Evolutionary conservation across 768 basidiomycete genomes (phyloP), one percentile per base, ranked within the genome.

Genomic region (Russula griseocarnosa): DNA sequence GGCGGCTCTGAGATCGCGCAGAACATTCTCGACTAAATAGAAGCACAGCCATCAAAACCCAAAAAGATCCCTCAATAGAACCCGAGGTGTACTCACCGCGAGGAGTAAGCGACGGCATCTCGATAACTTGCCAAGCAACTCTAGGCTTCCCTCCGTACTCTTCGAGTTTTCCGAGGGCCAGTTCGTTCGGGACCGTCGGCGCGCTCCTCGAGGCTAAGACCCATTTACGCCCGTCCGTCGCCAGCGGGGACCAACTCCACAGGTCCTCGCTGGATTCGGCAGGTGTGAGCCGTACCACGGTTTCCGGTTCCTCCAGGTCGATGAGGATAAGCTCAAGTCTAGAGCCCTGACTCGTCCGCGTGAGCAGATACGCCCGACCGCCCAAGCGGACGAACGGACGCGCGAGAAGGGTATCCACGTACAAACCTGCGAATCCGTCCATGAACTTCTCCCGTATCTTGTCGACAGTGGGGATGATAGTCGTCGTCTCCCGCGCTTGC

Each of bases 391-490:
- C 55, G 54, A 76, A 74, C 2, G 74, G 70, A 18, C 65, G 59
- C 9, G 69, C 36, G 3, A 73, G 70, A 5, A 73, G 63, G 24
- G 64, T 65, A 30, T 73, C 71, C 52, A 67, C 52, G 61, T 73
- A 77, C 10, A 77, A 59, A 3, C 76, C 76, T 3, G 76, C 74
- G 64, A 76, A 75, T 4, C 67, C 72, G 4, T 55, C 32, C 13
- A 73, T 61, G 28, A 60, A 22, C 24, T 42, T 34, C 1, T 66
- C 38, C 16, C 52, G 38, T 40, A 52, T 38, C 55, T 58, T 67
- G 26, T 67, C 66, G 14, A 73, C 61, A 8, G 50, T 22, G 16
- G 66, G 69, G 4, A 74, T 59, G 20, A 72, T 34, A 20, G 70
- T 65, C 32, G 63, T 60, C 40, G 38, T 38, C 46, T 67, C 36